Base-by-base conservation (phyloP, 306 rosid genomes). In the Cicer arietinum region DNA sequence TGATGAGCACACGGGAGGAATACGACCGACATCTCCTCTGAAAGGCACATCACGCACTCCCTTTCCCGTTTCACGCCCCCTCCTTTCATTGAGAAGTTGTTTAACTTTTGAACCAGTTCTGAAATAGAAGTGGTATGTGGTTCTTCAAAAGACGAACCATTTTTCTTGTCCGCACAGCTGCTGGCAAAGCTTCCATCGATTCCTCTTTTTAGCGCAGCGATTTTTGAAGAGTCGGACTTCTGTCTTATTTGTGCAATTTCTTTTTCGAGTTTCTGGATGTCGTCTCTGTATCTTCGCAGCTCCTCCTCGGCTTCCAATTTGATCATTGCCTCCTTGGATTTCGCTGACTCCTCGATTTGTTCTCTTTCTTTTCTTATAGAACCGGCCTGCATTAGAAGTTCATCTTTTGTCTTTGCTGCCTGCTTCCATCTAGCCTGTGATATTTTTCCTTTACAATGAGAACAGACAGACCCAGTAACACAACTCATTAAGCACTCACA, bases 41-140 rank as follows among this genome's bases (percentile, higher is more conserved):
- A 88, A 13, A 94, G 92, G 77, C 98, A 94, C 97, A 94, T 94
- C 64, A 94, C 98, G 16, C 98, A 94, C 71, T 94, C 97, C 80
- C 94, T 79, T 56, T 94, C 98, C 2, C 98, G 86, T 86, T 88
- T 91, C 41, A 94, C 91, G 0, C 89, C 89, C 4, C 94, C 97
- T 1, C 94, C 97, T 0, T 61, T 73, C 71, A 79, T 84, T 10
- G 90, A 77, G 83, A 74, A 76, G 65, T 74, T 88, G 22, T 79
- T 79, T 46, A 86, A 14, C 54, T 78, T 81, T 11, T 82, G 75
- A 69, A 80, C 82, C 35, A 83, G 82, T 46, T 86, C 85, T 8
- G 92, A 84, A 76, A 86, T 65, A 54, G 59, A 75, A 13, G 85
- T 53, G 41, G 64, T 30, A 53, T 53, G 70, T 0, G 86, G 63